A percentile compares a stretch with the other conserved stretches of the same genome.
Conservation (phyloP, 331 rosid genomes). For the Phaseolus coccineus region DNA sequence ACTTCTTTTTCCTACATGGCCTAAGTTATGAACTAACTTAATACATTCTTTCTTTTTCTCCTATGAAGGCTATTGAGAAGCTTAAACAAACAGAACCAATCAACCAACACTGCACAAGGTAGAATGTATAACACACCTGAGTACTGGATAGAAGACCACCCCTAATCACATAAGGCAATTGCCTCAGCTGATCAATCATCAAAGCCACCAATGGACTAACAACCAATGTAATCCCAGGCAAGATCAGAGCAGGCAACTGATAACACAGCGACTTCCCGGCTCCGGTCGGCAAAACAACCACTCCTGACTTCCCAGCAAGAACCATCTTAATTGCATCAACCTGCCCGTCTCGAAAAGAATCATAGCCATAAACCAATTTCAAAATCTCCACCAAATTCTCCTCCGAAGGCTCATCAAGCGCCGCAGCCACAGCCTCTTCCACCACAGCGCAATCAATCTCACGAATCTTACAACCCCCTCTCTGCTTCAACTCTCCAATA, state of each 20-base stretch:
- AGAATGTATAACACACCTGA: conserved; percentile 61
- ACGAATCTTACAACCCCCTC: conserved; percentile 41
- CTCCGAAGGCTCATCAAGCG: conserved; percentile 63
- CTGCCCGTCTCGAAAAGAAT: conserved; percentile 90
- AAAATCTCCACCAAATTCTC: conserved; percentile 73
- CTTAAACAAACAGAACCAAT: neutral
- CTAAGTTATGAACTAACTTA: neutral
- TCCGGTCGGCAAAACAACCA: conserved; percentile 94
- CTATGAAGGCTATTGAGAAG: neutral
- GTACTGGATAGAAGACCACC: conserved; percentile 84
- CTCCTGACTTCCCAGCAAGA: conserved; percentile 72
- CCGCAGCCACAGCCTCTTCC: conserved; percentile 60
- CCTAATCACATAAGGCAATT: conserved; percentile 74
- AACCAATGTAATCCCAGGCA: conserved; percentile 87
- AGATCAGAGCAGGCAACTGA: conserved; percentile 85
- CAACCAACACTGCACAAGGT: neutral
- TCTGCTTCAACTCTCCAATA: conserved; percentile 45
- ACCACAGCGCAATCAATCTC: conserved; percentile 46
- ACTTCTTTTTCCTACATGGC: too few species aligned
- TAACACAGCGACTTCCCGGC: conserved; percentile 95
- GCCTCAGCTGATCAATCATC: conserved; percentile 92
- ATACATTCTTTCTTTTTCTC: neutral
- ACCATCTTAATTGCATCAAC: conserved; percentile 81
- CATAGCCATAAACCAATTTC: conserved; percentile 66
- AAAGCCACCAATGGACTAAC: conserved; percentile 94